A percentile compares a stretch with the other conserved stretches of the same genome.
These are phyloP conservation scores for Trifolium fragiferum DNA, from an alignment of 306 rosid species.

Conservation along the genomic window DNA sequence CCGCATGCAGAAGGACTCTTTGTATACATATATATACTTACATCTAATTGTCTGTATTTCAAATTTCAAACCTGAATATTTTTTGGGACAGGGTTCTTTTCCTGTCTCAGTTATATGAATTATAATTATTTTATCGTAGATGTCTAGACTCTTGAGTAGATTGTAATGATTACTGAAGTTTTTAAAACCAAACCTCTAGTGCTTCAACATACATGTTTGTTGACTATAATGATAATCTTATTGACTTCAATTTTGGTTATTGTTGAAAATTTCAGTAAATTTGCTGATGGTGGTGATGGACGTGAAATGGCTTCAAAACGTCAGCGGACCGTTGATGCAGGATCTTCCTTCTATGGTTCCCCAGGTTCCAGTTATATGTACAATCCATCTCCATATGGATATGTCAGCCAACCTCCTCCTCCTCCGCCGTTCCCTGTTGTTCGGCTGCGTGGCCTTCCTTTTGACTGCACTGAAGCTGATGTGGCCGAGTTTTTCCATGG, in stretches of 20 bases:
- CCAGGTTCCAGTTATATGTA: slow-evolving; percentile 79
- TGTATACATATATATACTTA: background rate
- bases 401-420: slow-evolving; percentile 80
- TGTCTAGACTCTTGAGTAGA: slow-evolving; percentile 7
- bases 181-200: background rate
- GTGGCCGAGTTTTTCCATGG: slow-evolving; percentile 96
- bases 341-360: slow-evolving; percentile 85
- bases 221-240: slow-evolving; percentile 36
- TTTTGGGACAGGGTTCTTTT: slow-evolving; percentile 9
- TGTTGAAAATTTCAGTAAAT: slow-evolving; percentile 52
- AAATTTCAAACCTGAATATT: slow-evolving; percentile 4
- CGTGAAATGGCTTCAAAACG: slow-evolving; percentile 96
- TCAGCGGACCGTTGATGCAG: slow-evolving; percentile 77
- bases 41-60: slow-evolving; percentile 23
- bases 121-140: slow-evolving; percentile 1
- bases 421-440: slow-evolving; percentile 92
- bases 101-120: slow-evolving; percentile 9
- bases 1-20: slow-evolving; percentile 7
- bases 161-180: slow-evolving; percentile 15
- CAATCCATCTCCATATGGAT: slow-evolving; percentile 81
- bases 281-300: slow-evolving; percentile 76
- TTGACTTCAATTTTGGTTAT: slow-evolving; percentile 38
- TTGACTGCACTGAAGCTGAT: slow-evolving; percentile 85
- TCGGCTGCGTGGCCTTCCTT: slow-evolving; percentile 89
- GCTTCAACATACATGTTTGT: background rate